phyloP scores from a whole-genome alignment of 176 grass and related monocot genomes.

The Eragrostis curvula region DNA sequence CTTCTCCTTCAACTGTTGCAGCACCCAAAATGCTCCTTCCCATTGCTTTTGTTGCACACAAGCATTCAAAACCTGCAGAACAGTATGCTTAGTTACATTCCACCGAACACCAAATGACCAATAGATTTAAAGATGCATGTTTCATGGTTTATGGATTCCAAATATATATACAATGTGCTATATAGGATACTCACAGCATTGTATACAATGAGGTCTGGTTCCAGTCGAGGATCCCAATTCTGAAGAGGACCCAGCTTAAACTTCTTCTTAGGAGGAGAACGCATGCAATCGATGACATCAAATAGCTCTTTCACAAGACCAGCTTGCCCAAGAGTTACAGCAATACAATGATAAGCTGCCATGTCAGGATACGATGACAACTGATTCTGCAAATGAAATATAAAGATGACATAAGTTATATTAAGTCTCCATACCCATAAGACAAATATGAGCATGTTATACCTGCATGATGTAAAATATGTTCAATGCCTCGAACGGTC shows the following conservation, averaged over 20 bases:
- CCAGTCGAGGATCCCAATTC: conserved; percentile 83
- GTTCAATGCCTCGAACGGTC: conserved; percentile 83
- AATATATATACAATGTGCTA: conserved; percentile 17
- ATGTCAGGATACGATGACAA: conserved; percentile 93
- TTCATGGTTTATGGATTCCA: conserved; percentile 13
- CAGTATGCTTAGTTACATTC: conserved; percentile 23
- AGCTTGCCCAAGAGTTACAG: conserved; percentile 87
- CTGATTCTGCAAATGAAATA: conserved; percentile 73
- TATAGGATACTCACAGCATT: conserved; percentile 68
- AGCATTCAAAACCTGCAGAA: conserved; percentile 86
- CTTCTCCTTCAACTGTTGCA: conserved; percentile 88
- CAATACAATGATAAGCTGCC: conserved; percentile 93
- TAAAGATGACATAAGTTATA: conserved; percentile 4
- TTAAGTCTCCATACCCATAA: conserved; percentile 24
- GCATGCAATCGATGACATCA: conserved; percentile 96
- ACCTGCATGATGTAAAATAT: conserved; percentile 92
- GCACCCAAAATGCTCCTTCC: conserved; percentile 99
- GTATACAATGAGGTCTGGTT: conserved; percentile 93
- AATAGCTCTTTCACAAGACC: conserved; percentile 97
- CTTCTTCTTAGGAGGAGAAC: conserved; percentile 71
- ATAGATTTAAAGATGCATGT: conserved; percentile 18
- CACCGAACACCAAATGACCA: conserved; percentile 31
- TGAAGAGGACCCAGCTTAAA: conserved; percentile 70
- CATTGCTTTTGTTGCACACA: conserved; percentile 93
- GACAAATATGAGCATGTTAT: conserved; percentile 41